These are phyloP conservation scores for Hymenoscyphus repandus DNA, from an alignment of 2,329 filamentous ascomycete genomes.

Conservation along the genomic window DNA sequence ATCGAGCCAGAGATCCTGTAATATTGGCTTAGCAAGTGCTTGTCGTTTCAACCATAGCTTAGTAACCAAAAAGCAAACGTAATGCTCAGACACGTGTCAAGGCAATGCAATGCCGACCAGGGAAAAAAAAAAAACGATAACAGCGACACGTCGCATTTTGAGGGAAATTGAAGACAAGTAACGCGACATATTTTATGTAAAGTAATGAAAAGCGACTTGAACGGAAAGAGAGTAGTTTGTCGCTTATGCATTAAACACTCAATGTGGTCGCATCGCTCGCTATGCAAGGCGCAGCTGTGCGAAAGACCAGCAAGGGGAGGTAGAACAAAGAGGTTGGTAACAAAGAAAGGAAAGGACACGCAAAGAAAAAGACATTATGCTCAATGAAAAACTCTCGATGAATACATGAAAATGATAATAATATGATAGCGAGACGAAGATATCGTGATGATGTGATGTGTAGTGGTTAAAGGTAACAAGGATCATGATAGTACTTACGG, in stretches of 20 bases:
- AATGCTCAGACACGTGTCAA: slow-evolving; percentile 19
- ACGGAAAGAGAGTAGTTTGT: slow-evolving; percentile 13
- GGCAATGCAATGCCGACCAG: not conserved
- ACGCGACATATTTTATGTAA: slow-evolving; percentile 9
- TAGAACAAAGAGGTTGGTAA: slow-evolving; percentile 4
- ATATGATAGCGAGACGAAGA: slow-evolving; percentile 1
- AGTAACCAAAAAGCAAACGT: slow-evolving; percentile 18
- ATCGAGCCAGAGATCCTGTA: slow-evolving; percentile 15
- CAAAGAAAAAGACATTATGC: not conserved
- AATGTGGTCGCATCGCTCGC: slow-evolving; percentile 11
- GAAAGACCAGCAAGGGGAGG: slow-evolving; percentile 4
- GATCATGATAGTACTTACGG: slow-evolving; percentile 15
- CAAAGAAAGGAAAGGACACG: slow-evolving; percentile 10
- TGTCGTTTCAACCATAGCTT: slow-evolving; percentile 17
- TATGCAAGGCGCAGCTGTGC: slow-evolving; percentile 18
- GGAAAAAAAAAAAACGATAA: slow-evolving; percentile 1
- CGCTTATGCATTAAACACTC: slow-evolving; percentile 22
- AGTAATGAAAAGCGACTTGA: slow-evolving; percentile 6
- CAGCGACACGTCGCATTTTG: slow-evolving; percentile 7
- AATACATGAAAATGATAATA: slow-evolving; percentile 1
- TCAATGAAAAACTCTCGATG: not conserved
- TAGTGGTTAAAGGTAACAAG: not conserved
- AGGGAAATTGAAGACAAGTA: slow-evolving; percentile 1
- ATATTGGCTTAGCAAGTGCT: slow-evolving; percentile 10
- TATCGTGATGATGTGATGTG: not conserved